Percentiles rank a stretch among this genome's conserved stretches.
Conservation (phyloP, 2,329 filamentous ascomycete species). For the Colletotrichum sublineola region DNA sequence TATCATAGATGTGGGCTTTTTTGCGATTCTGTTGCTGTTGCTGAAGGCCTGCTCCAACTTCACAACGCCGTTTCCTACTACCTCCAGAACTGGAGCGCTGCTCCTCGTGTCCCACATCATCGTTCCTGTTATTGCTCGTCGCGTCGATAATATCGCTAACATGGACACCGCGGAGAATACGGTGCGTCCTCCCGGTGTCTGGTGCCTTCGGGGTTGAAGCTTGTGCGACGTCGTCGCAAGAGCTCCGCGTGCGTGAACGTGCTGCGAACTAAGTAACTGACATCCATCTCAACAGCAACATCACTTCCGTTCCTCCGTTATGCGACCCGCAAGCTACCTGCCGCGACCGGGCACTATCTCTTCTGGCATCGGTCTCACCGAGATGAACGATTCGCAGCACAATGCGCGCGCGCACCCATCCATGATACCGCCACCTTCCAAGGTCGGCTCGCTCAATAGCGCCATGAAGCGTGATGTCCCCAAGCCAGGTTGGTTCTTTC, state of each 20-base stretch:
- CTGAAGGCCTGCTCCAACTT: slow-evolving; percentile 42
- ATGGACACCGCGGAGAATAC: slow-evolving; percentile 54
- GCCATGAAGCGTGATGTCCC: slow-evolving; percentile 65
- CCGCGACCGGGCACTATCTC: slow-evolving; percentile 44
- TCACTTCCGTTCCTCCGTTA: slow-evolving; percentile 45
- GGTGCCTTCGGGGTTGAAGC: neutral
- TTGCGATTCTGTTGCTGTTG: slow-evolving; percentile 10
- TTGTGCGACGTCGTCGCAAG: neutral
- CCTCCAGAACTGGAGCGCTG: slow-evolving; percentile 52
- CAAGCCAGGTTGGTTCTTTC: slow-evolving; percentile 56
- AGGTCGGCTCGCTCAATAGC: slow-evolving; percentile 47
- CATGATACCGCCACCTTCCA: slow-evolving; percentile 55
- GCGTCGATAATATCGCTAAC: slow-evolving; percentile 48
- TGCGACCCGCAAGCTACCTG: slow-evolving; percentile 43
- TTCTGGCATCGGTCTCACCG: slow-evolving; percentile 58
- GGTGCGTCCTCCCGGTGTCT: slow-evolving; percentile 46
- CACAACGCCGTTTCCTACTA: slow-evolving; percentile 47
- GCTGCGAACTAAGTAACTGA: neutral
- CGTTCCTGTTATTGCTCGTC: slow-evolving; percentile 35
- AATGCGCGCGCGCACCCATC: slow-evolving; percentile 65
- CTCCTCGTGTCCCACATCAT: slow-evolving; percentile 52
- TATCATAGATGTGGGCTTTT: slow-evolving; percentile 31
- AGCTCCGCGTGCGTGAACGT: neutral
- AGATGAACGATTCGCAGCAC: slow-evolving; percentile 72
- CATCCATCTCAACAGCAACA: slow-evolving; percentile 15